phyloP scores from a whole-genome alignment of 2,329 filamentous ascomycete species.

The Diaporthe citri region DNA sequence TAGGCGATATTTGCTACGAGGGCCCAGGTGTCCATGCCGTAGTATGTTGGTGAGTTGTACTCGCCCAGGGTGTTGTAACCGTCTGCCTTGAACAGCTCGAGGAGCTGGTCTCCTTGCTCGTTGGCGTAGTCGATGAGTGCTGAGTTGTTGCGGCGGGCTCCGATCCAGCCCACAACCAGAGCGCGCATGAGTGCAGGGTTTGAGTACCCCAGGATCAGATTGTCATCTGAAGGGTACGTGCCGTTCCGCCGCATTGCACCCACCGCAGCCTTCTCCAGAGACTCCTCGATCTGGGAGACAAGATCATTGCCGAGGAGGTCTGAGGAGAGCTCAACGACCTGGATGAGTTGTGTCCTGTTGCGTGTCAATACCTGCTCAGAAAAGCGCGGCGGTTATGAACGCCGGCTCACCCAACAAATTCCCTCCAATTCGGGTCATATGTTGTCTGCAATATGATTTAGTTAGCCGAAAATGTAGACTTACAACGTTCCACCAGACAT shows the following conservation, averaged over 20 bases:
- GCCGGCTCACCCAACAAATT: slow-evolving; percentile 50
- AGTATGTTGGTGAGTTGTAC: slow-evolving; percentile 57
- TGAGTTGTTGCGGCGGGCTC: slow-evolving; percentile 52
- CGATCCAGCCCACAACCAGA: slow-evolving; percentile 56
- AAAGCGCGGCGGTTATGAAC: no score
- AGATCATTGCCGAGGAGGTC: slow-evolving; percentile 49
- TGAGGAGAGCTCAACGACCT: slow-evolving; percentile 52
- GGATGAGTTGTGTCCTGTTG: slow-evolving; percentile 50
- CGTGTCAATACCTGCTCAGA: not conserved
- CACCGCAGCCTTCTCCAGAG: slow-evolving; percentile 52
- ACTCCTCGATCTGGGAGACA: slow-evolving; percentile 52
- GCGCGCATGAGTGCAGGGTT: slow-evolving; percentile 58
- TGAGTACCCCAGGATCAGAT: slow-evolving; percentile 54
- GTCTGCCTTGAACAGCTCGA: slow-evolving; percentile 49
- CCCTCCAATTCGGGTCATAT: slow-evolving; percentile 53
- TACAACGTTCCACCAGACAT: not conserved
- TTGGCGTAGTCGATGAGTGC: slow-evolving; percentile 53
- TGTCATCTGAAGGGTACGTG: slow-evolving; percentile 53
- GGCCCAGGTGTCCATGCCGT: slow-evolving; percentile 56
- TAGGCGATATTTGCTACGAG: slow-evolving; percentile 55
- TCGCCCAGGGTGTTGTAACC: slow-evolving; percentile 52
- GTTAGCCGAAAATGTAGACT: not conserved
- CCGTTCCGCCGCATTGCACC: slow-evolving; percentile 57
- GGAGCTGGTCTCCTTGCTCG: slow-evolving; percentile 47
- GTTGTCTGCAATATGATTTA: slow-evolving; percentile 35